phyloP scores from a whole-genome alignment of 495 filamentous ascomycete species.

The Aspergillus mulundensis region DNA sequence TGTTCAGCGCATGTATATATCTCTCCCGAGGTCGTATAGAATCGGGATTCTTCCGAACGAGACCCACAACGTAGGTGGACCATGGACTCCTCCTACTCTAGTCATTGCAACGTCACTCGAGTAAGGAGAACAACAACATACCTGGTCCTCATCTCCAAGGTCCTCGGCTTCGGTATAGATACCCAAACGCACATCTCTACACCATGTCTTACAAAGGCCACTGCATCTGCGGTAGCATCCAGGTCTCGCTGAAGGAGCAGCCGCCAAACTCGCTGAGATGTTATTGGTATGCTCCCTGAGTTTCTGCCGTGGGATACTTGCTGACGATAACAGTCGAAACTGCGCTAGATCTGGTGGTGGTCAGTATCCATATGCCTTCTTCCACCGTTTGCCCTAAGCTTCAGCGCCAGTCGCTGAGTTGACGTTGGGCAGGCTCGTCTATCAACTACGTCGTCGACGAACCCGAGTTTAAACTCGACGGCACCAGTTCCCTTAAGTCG shows the following conservation, averaged over 20 bases:
- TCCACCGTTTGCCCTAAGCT: neutral
- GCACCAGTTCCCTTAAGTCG: neutral
- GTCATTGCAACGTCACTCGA: no score
- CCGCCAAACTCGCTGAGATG: neutral
- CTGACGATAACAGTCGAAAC: neutral
- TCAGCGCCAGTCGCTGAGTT: neutral
- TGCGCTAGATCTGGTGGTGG: conserved; percentile 3
- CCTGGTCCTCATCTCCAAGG: no score
- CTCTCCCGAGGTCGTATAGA: no score
- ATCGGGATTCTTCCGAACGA: no score
- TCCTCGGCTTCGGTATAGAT: no score
- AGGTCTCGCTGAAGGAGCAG: neutral
- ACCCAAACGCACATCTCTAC: neutral
- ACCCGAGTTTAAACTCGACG: neutral
- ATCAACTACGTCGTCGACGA: conserved; percentile 1
- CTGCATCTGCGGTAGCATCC: conserved; percentile 1
- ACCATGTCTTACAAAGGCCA: conserved; percentile 2
- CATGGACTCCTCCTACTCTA: no score
- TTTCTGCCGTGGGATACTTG: no score
- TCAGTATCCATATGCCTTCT: neutral
- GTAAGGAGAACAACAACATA: no score
- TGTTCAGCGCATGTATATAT: no score
- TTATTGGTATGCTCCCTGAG: neutral
- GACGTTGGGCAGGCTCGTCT: neutral
- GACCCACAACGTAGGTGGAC: no score